Evolutionary conservation across 2,329 filamentous ascomycete genomes (phyloP), one percentile per base, ranked within the genome.

Genomic region (Atkinsonella hypoxylon): DNA sequence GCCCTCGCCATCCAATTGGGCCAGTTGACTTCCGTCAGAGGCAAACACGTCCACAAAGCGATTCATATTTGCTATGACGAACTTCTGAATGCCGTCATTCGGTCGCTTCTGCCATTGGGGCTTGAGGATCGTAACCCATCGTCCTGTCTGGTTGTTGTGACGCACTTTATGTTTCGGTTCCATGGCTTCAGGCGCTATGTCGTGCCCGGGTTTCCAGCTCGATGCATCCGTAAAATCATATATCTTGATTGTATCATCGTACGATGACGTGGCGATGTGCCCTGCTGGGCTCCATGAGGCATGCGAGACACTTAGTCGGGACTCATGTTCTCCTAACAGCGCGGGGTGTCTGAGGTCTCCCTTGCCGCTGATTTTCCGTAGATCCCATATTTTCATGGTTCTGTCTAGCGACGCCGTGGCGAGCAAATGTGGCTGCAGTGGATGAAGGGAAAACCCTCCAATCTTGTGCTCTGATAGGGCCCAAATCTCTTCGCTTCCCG

Each of bases 11-110:
- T 84, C 89, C 0, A 95, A 67, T 65, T 97, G 91, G 0, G 87
- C 91, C 4, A 98, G 70, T 64, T 97, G 91, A 60, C 89, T 83
- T 0, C 93, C 93, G 46, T 85, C 79, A 0, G 82, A 77, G 0
- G 85, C 85, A 64, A 86, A 98, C 0, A 98, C 78, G 62, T 98
- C 93, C 1, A 97, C 88, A 59, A 96, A 97, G 1, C 93, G 81
- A 63, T 95, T 95, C 93, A 97, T 97, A 59, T 97, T 98, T 1
- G 88, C 93, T 51, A 98, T 91, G 22, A 82, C 87, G 59, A 98
- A 89, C 54, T 91, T 89, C 55, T 95, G 84, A 5, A 94, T 81
- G 8, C 83, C 83, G 52, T 93, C 88, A 34, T 76, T 70, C 0
- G 93, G 91, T 44, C 79, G 76, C 32, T 79, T 73, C 65, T 98